Evolutionary conservation across 106 monocot species (phyloP).

Genomic region (Cymbidium sinense): DNA sequence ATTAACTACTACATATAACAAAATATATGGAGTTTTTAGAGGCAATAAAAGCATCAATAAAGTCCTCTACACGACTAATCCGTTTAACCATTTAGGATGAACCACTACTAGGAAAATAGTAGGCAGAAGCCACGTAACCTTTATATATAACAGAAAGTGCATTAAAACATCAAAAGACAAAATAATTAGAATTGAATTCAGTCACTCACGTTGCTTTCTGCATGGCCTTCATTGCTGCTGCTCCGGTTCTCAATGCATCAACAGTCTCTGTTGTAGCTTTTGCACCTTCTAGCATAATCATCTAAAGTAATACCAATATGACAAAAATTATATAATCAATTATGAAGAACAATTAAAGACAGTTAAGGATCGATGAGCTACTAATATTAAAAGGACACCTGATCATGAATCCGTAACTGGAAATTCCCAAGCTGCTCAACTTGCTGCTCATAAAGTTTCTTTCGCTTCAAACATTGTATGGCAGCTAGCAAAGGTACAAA

Average conservation of each 20-base stretch:
- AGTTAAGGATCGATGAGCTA: neutral
- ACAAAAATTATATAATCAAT: neutral
- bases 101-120: too few relatives aligned
- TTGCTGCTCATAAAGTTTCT: slow-evolving; percentile 88
- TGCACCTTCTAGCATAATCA: slow-evolving; percentile 94
- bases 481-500: slow-evolving; percentile 53
- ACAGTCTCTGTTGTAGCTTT: slow-evolving; percentile 96
- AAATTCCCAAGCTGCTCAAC: slow-evolving; percentile 97
- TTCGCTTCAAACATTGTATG: slow-evolving; percentile 96
- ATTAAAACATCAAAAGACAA: neutral
- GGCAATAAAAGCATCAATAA: neutral
- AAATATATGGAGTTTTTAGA: neutral
- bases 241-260: slow-evolving; percentile 95
- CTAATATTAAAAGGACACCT: slow-evolving; percentile 29
- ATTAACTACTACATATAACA: neutral
- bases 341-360: neutral
- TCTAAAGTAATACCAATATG: slow-evolving; percentile 28
- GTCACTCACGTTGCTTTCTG: slow-evolving; percentile 74
- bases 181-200: neutral
- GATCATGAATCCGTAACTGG: slow-evolving; percentile 91
- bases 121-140: neutral
- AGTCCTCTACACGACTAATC: neutral
- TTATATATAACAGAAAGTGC: neutral
- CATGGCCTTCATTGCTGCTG: slow-evolving; percentile 90
- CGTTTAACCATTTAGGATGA: too few relatives aligned